Evolutionary conservation across 1,284 basidiomycete species (phyloP), one percentile per base, ranked within the genome.

Genomic region (Tylopilus sp.): DNA sequence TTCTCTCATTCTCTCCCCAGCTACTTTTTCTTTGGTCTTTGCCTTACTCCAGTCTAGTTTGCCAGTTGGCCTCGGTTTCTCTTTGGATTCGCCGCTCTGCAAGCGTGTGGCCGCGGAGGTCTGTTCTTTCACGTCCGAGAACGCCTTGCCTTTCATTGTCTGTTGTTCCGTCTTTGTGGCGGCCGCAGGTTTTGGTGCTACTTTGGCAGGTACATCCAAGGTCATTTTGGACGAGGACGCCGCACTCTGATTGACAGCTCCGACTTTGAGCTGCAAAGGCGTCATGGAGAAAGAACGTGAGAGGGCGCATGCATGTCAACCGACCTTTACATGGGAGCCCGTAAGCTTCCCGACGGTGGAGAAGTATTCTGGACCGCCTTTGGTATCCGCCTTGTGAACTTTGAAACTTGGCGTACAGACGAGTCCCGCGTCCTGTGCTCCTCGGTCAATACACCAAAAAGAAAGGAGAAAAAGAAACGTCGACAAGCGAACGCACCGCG

Each of bases 1-100:
- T 43, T 58, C 52, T 44, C 61, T 64, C 38, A 58, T 50, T 44
- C 62, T 64, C 41, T 54, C 54, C 11, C 28, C 35, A 31, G 60
- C 54, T 5, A 59, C 53, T 38, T 58, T 59, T 8, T 60, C 61
- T 44, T 69, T 71, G 2, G 52, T 53, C 63, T 78, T 83, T n/a
- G 78, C 75, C 56, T 79, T 85, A 59, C 76, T 77, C 71, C 81
- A 87, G 55, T 84, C 77, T 6, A 84, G 69, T 56, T 77, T 82
- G 1, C 81, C 81, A 8, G 74, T 72, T 6, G 70, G 57, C 58
- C 78, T 84, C 0, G 68, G 56, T 55, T 73, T 79, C 37, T 55
- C 57, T 28, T 61, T 59, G 16, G 56, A 35, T 18, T 59, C 59
- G 3, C 26, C 34, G 26, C 47, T 60, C 18, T 28, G 38, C 10